A percentile compares a stretch with the other conserved stretches of the same genome.
These are phyloP conservation scores for Lentinula aciculospora DNA, from an alignment of 768 basidiomycete genomes.

Conservation along the genomic window DNA sequence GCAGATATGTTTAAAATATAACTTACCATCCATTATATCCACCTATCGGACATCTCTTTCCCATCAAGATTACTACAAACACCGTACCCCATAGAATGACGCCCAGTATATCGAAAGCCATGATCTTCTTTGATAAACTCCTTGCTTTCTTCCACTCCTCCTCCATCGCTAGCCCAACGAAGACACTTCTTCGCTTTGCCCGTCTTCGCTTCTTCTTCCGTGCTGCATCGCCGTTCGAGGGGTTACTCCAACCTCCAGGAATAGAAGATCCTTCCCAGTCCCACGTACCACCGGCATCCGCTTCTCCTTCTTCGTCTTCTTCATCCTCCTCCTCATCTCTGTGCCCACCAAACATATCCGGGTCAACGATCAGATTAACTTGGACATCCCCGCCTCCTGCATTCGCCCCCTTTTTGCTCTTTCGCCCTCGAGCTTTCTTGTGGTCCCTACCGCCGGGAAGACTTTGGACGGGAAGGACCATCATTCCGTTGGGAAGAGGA, in stretches of 20 bases:
- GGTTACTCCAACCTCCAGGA: conserved; percentile 27
- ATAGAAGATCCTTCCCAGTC: conserved; percentile 13
- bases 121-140: conserved; percentile 44
- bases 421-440: conserved; percentile 32
- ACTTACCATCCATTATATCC: conserved; percentile 59
- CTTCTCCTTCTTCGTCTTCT: conserved; percentile 31
- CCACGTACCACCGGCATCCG: conserved; percentile 24
- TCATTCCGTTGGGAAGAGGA: conserved; percentile 37
- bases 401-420: conserved; percentile 34
- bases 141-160: conserved; percentile 56
- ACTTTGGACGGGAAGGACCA: conserved; percentile 60
- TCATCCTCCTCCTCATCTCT: conserved; percentile 35
- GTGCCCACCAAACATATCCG: conserved; percentile 42
- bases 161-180: conserved; percentile 60
- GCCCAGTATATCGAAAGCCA: conserved; percentile 42
- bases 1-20: background rate
- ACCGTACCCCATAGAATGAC: conserved; percentile 50
- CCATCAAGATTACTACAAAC: conserved; percentile 57
- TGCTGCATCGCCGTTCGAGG: conserved; percentile 19
- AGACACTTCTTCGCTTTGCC: conserved; percentile 39
- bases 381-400: conserved; percentile 46
- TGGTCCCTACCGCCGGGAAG: conserved; percentile 38
- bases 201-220: conserved; percentile 24
- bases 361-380: conserved; percentile 71
- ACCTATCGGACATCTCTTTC: conserved; percentile 60